phyloP scores from a whole-genome alignment of 2,329 filamentous ascomycete species.

The Hortaea sp. region DNA sequence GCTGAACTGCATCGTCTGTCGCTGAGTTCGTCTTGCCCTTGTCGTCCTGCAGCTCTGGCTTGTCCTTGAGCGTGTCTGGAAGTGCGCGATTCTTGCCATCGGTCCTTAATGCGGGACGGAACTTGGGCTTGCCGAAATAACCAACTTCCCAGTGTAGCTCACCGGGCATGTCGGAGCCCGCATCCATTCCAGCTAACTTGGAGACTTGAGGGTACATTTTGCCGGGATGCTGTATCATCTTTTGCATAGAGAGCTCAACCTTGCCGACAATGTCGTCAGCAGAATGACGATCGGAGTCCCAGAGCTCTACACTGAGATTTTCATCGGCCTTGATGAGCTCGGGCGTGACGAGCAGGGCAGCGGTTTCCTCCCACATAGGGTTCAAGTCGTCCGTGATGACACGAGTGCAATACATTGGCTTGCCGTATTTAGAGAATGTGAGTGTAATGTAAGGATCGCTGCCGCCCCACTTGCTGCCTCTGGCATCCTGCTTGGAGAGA shows the following conservation, averaged over 20 bases:
- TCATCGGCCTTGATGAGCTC: constrained; percentile 91
- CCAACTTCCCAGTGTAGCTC: constrained; percentile 94
- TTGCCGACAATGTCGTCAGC: constrained; percentile 94
- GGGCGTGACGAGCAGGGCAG: constrained; percentile 74
- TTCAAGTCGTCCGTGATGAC: constrained; percentile 93
- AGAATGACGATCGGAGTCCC: constrained; percentile 88
- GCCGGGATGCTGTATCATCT: constrained; percentile 87
- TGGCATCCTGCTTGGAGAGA: constrained; percentile 81
- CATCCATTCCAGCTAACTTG: constrained; percentile 70
- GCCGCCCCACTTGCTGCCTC: constrained; percentile 74
- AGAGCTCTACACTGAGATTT: constrained; percentile 84
- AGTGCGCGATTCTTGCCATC: constrained; percentile 75
- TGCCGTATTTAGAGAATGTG: constrained; percentile 90
- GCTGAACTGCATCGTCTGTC: constrained; percentile 73
- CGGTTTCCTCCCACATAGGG: constrained; percentile 81
- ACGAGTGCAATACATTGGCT: constrained; percentile 94
- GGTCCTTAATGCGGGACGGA: constrained; percentile 72
- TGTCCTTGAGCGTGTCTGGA: constrained; percentile 61
- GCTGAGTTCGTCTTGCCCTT: constrained; percentile 64
- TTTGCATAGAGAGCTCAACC: constrained; percentile 84
- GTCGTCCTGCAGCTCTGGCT: constrained; percentile 75
- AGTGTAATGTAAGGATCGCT: constrained; percentile 94
- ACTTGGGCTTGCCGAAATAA: constrained; percentile 84
- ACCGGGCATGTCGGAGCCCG: constrained; percentile 81
- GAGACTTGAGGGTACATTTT: constrained; percentile 88